These are phyloP conservation scores for Gardenia jasminoides DNA, from an alignment of 257 asterid genomes.

Conservation along the genomic window DNA sequence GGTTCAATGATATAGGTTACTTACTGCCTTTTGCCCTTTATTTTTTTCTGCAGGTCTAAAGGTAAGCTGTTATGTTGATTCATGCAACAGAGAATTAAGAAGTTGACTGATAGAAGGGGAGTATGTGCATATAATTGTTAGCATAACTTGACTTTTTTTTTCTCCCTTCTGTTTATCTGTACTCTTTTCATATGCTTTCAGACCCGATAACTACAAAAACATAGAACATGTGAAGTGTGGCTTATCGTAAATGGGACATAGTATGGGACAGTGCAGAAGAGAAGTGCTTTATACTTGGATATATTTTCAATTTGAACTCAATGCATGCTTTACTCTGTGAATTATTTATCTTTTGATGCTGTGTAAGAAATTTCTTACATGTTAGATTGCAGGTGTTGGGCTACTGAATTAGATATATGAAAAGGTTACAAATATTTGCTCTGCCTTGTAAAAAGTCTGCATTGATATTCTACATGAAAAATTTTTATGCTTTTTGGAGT, in stretches of 20 bases:
- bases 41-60: conserved; percentile 76
- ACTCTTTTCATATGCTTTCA: neutral
- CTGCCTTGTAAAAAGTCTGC: neutral
- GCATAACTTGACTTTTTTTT: neutral
- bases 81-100: conserved; percentile 30
- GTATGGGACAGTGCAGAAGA: neutral
- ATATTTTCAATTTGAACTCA: neutral
- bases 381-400: neutral
- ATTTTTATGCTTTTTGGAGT: neutral
- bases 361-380: too few relatives aligned
- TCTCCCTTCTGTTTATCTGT: neutral
- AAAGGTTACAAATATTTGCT: neutral
- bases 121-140: conserved; percentile 14
- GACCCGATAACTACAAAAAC: neutral
- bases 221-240: neutral
- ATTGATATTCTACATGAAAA: neutral
- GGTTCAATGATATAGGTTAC: neutral
- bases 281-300: neutral
- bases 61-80: conserved; percentile 50
- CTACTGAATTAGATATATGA: neutral
- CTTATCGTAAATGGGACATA: neutral
- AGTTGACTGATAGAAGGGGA: conserved; percentile 31
- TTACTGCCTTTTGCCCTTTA: conserved; percentile 10
- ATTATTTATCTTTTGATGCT: neutral
- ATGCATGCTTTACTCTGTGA: neutral